Evolutionary conservation across 768 basidiomycete species (phyloP).

Genomic region (Phaffia tasmanica): DNA sequence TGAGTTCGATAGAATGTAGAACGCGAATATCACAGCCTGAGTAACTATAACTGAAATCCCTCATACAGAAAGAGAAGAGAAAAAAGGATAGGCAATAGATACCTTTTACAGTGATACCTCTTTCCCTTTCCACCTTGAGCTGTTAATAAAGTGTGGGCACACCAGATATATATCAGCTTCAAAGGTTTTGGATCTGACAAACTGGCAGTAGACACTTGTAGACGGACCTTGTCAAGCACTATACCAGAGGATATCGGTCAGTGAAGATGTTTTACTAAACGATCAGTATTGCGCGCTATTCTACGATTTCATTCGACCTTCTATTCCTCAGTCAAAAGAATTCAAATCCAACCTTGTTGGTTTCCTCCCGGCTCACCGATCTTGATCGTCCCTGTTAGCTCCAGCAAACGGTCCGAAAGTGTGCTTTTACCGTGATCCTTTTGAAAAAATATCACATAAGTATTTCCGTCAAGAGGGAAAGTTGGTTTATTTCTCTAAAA

Average conservation of each 20-base stretch:
- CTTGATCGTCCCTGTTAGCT: slow-evolving; percentile 77
- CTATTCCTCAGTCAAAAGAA: slow-evolving; percentile 29
- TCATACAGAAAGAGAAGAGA: background rate
- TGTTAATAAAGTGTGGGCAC: background rate
- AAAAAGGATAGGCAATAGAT: slow-evolving; percentile 29
- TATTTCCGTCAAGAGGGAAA: background rate
- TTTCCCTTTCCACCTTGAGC: slow-evolving; percentile 89
- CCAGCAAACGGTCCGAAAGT: slow-evolving; percentile 57
- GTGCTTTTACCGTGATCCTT: slow-evolving; percentile 89
- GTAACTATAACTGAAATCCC: background rate
- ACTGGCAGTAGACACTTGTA: background rate
- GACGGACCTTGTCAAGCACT: slow-evolving; percentile 35
- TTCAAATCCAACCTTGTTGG: slow-evolving; percentile 9
- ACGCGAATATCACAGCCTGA: too few species aligned
- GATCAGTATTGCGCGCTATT: slow-evolving; percentile 44
- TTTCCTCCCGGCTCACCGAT: background rate
- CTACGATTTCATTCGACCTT: slow-evolving; percentile 53
- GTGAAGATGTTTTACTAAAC: background rate
- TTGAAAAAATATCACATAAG: slow-evolving; percentile 31
- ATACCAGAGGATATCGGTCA: slow-evolving; percentile 17
- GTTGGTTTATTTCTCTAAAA: background rate
- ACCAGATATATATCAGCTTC: background rate
- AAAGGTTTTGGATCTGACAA: too few species aligned
- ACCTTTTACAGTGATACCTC: slow-evolving; percentile 75
- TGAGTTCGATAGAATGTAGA: slow-evolving; percentile 51